phyloP scores from a whole-genome alignment of 2,329 filamentous ascomycete genomes.

The Colletotrichum navitas region DNA sequence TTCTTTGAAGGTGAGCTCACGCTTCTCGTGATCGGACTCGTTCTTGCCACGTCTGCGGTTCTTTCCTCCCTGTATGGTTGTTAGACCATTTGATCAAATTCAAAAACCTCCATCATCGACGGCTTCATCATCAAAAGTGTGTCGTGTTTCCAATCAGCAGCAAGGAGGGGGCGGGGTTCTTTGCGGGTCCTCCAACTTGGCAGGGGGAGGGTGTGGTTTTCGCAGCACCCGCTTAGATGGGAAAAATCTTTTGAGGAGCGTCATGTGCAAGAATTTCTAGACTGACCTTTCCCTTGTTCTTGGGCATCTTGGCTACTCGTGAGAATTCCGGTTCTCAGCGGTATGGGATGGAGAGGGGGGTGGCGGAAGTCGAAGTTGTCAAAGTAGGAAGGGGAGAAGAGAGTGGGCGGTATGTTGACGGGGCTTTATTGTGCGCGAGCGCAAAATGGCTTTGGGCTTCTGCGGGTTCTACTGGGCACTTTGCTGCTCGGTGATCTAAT shows the following conservation, averaged over 20 bases:
- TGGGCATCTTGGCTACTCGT: slow-evolving; percentile 77
- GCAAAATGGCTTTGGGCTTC: slow-evolving; percentile 25
- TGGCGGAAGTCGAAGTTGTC: slow-evolving; percentile 21
- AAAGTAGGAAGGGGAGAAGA: slow-evolving; percentile 17
- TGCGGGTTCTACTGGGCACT: neutral
- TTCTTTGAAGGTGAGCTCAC: slow-evolving; percentile 98
- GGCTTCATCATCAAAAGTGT: slow-evolving; percentile 34
- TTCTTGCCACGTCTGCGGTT: slow-evolving; percentile 99
- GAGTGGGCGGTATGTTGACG: slow-evolving; percentile 31
- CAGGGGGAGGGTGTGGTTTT: slow-evolving; percentile 37
- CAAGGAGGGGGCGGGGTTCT: slow-evolving; percentile 43
- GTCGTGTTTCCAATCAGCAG: slow-evolving; percentile 23
- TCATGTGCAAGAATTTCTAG: neutral
- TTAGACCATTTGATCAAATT: slow-evolving; percentile 12
- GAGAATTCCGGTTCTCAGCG: slow-evolving; percentile 45
- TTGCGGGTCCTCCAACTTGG: slow-evolving; percentile 38
- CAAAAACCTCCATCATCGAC: slow-evolving; percentile 12
- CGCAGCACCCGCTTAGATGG: neutral
- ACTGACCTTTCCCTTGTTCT: slow-evolving; percentile 99
- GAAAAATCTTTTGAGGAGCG: neutral
- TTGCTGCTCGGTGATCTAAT: slow-evolving; percentile 24
- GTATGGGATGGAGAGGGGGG: slow-evolving; percentile 37
- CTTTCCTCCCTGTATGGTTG: slow-evolving; percentile 84
- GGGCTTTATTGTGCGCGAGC: slow-evolving; percentile 41
- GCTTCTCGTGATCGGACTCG: slow-evolving; percentile 99